Evolutionary conservation across 2,329 filamentous ascomycete genomes (phyloP), one percentile per base, ranked within the genome.

Genomic region (Botryosphaeria dothidea): DNA sequence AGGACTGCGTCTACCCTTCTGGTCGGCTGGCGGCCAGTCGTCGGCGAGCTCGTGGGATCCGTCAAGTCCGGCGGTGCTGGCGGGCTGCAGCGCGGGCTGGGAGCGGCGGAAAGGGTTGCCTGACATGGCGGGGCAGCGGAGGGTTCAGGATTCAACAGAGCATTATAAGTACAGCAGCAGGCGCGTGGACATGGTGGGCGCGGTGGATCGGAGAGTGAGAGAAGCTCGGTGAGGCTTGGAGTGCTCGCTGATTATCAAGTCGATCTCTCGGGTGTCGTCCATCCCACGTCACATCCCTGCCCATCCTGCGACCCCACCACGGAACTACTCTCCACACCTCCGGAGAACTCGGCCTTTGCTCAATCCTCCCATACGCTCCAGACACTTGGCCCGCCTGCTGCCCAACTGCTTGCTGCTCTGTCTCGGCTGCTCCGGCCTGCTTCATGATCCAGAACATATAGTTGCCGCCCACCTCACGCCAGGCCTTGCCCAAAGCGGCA

Each of bases 61-160:
- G 56, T 60, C 58, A 21, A 41, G 54, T 45, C 34, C 54, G 38
- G 36, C 13, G 45, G 58, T 15, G 58, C 45, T 62, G 45, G 45
- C 45, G n/a, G 58, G 31, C 21, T 38, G 43, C 58, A 46, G 41
- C 38, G 56, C 36, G 38, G 56, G 56, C 8, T 72, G 70, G 67
- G 76, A 77, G 51, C 71, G 68, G 68, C 76, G 76, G 71, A 78
- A 78, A 19, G 76, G 76, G 67, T 78, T 78, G 67, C 74, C 75
- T 68, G 76, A 76, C 76, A 78, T 78, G 71, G 65, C 75, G 62
- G 41, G 21, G 23, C 9, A 13, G 19, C 25, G 27, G 41, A 8
- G 4, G 71, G 7, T 23, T 27, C 17, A 25, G 56, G 27, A 31
- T 23, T 52, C 38, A 54, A 29, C 49, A 63, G 27, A 54, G 49